These are phyloP conservation scores for Bjerkandera adusta DNA, from an alignment of 1,284 basidiomycete genomes.

Conservation along the genomic window DNA sequence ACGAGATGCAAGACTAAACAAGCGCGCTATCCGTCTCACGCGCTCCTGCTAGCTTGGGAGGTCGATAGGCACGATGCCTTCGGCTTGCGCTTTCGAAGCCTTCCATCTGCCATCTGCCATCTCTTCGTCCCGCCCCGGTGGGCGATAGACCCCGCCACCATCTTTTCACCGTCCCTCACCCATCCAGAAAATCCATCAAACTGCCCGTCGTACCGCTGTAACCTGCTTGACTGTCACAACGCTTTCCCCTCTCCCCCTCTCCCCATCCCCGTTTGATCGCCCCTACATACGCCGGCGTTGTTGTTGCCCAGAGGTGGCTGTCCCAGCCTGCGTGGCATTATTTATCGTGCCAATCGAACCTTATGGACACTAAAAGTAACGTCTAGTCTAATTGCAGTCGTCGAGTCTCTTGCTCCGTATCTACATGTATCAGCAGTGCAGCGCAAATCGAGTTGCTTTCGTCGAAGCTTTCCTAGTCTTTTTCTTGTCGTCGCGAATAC, in stretches of 20 bases:
- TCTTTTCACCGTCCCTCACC: neutral
- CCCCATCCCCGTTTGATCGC: neutral
- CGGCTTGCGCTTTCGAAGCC: neutral
- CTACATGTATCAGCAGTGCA: constrained; percentile 20
- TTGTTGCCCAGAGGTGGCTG: constrained; percentile 3
- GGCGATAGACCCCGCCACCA: too few relatives aligned
- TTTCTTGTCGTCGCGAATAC: constrained; percentile 5
- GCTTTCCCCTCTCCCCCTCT: constrained; percentile 5
- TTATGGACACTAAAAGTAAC: constrained; percentile 24
- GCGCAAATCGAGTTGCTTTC: constrained; percentile 17
- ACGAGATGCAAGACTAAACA: constrained; percentile 33
- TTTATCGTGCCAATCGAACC: constrained; percentile 17
- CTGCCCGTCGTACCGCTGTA: too few relatives aligned
- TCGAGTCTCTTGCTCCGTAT: constrained; percentile 20
- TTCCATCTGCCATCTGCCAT: neutral
- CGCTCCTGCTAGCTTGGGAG: too few relatives aligned
- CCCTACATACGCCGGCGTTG: constrained; percentile 11
- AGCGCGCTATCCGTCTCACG: too few relatives aligned
- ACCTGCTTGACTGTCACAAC: too few relatives aligned
- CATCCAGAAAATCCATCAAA: too few relatives aligned
- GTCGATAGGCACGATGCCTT: too few relatives aligned
- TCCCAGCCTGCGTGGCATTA: constrained; percentile 10
- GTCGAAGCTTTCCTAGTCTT: constrained; percentile 10
- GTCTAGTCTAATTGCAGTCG: constrained; percentile 22
- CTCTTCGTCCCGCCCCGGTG: neutral